Evolutionary conservation across 257 asterid species (phyloP), one percentile per base, ranked within the genome.

Genomic region (Primulina tabacum): DNA sequence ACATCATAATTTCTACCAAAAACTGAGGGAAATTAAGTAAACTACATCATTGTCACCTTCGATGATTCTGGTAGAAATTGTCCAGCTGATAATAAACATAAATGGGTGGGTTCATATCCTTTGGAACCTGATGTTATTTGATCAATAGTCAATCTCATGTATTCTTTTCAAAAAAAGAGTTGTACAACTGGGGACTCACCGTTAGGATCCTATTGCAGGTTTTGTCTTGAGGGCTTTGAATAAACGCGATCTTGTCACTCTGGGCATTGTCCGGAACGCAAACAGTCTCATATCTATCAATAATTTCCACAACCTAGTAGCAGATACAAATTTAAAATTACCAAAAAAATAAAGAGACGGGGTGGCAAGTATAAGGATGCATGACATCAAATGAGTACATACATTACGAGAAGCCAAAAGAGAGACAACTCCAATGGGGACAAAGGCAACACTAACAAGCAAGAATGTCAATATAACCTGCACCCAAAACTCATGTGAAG

Each of bases 381-480:
- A 64, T 9, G 20, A 43, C 4, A 60, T 68, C 35, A 34, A 50
- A 40, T 62, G 10, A 62, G 72, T 32, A 67, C 81, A 71, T 84
- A 86, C 92, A 29, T 82, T 78, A 68, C 59, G 86, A 73, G 92
- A 86, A 74, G 99, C 99, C 75, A 81, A 70, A 34, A 94, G 86
- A 58, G 99, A 89, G 79, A 86, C 90, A 62, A 89, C 82, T 71
- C 99, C 97, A 60, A 94, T 86, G 53, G 99, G 97, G 75, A 94
- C 82, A 76, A 94, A 94, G 77, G 91, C 73, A 34, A 78, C 59
- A 64, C 96, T 84, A 64, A 94, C 88, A 72, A 94, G 89, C 82
- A 86, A 73, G 75, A 91, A 91, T 56, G 91, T 79, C 18, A 90
- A 90, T 62, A 94, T 94, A 78, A 94, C 99, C 96, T 89, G 89